Conservation (phyloP, 768 basidiomycete genomes). For the Xerocomellus intermedius region DNA sequence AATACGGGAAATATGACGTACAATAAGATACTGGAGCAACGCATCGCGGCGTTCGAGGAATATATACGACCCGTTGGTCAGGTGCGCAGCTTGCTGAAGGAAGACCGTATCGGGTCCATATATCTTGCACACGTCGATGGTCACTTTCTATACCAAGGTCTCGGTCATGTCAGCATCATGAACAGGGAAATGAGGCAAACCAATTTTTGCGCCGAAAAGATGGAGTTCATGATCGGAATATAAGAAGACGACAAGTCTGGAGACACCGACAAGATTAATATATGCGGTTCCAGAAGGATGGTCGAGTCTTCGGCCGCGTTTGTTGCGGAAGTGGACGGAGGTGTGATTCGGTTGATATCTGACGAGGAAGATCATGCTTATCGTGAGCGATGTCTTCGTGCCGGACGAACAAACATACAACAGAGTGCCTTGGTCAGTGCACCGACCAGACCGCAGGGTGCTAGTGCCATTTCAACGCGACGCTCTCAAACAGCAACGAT, state of each 20-base stretch:
- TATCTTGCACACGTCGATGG: slow-evolving; percentile 94
- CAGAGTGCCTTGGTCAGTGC: slow-evolving; percentile 92
- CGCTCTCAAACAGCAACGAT: not conserved
- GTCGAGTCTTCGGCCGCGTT: slow-evolving; percentile 33
- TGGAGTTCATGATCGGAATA: slow-evolving; percentile 98
- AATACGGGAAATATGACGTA: slow-evolving; percentile 30
- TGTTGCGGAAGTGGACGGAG: slow-evolving; percentile 29
- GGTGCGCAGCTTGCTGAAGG: slow-evolving; percentile 93
- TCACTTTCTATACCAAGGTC: slow-evolving; percentile 68
- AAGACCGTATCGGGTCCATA: slow-evolving; percentile 90
- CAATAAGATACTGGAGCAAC: slow-evolving; percentile 89
- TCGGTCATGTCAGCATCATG: slow-evolving; percentile 25
- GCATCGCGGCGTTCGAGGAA: slow-evolving; percentile 77
- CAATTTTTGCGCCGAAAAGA: slow-evolving; percentile 97
- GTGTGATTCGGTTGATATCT: slow-evolving; percentile 66
- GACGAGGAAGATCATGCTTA: slow-evolving; percentile 33
- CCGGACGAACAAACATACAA: slow-evolving; percentile 46
- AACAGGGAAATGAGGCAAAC: slow-evolving; percentile 42
- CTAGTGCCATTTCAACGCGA: slow-evolving; percentile 30
- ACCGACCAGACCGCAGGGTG: slow-evolving; percentile 74
- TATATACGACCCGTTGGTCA: slow-evolving; percentile 94
- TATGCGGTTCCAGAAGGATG: slow-evolving; percentile 49
- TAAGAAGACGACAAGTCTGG: slow-evolving; percentile 88
- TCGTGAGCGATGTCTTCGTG: not conserved
- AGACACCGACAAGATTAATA: slow-evolving; percentile 85